phyloP scores from a whole-genome alignment of 2,329 filamentous ascomycete species.

The Peltaster fructicola region DNA sequence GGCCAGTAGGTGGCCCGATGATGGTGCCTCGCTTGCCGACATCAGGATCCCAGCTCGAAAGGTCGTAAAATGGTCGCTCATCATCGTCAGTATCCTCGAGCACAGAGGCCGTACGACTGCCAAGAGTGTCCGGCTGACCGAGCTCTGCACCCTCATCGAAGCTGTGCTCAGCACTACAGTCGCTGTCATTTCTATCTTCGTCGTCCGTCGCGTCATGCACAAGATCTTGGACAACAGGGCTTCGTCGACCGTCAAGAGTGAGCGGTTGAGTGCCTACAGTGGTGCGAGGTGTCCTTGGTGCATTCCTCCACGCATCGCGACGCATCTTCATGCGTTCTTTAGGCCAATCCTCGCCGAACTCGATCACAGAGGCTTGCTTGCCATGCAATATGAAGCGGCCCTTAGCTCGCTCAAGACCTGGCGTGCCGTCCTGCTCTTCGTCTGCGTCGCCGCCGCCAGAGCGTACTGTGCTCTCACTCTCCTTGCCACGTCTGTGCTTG shows the following conservation, averaged over 20 bases:
- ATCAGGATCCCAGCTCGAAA: no score
- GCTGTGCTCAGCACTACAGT: no score
- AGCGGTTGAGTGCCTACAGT: no score
- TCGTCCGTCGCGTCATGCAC: slow-evolving; percentile 6
- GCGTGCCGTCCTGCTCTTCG: slow-evolving; percentile 36
- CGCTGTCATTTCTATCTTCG: no score
- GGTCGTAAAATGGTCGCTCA: slow-evolving; percentile 3
- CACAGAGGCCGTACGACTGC: slow-evolving; percentile 1
- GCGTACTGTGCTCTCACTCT: slow-evolving; percentile 42
- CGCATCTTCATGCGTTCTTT: slow-evolving; percentile 25
- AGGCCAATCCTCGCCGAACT: slow-evolving; percentile 85
- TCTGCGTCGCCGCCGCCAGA: slow-evolving; percentile 26
- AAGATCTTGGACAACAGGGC: slow-evolving; percentile 3
- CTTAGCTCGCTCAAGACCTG: slow-evolving; percentile 54
- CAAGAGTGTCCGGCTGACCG: slow-evolving; percentile 4
- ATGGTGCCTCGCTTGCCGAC: no score
- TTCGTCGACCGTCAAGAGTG: no score
- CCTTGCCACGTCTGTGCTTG: slow-evolving; percentile 59
- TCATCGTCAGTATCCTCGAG: slow-evolving; percentile 3
- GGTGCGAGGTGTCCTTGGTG: slow-evolving; percentile 2
- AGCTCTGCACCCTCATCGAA: no score
- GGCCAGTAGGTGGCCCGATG: no score
- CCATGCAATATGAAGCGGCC: slow-evolving; percentile 93
- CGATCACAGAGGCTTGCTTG: slow-evolving; percentile 93
- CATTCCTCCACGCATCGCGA: slow-evolving; percentile 17